phyloP scores from a whole-genome alignment of 1,284 basidiomycete species.

The Exobasidium cylindrosporum region DNA sequence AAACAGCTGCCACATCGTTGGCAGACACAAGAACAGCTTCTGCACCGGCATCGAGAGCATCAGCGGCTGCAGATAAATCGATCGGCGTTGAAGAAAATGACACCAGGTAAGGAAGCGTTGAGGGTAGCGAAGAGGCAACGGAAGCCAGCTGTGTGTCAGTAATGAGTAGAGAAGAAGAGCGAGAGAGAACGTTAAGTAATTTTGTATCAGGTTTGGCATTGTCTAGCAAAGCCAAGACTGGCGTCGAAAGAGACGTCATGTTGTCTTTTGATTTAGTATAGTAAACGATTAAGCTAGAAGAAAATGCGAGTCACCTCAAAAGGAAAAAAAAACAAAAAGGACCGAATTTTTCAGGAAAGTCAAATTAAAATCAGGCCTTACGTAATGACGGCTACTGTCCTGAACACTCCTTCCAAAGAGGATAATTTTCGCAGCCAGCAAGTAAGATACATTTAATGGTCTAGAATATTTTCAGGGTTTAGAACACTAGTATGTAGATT shows the following conservation, averaged over 20 bases:
- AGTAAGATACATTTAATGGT: too few relatives aligned
- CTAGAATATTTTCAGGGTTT: too few relatives aligned
- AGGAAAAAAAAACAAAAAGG: too few relatives aligned
- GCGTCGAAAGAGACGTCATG: conserved; percentile 29
- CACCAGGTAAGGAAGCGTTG: conserved; percentile 29
- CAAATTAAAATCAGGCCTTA: too few relatives aligned
- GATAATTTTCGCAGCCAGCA: too few relatives aligned
- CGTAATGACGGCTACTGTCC: too few relatives aligned
- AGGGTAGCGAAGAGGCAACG: conserved; percentile 15
- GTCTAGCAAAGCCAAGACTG: conserved; percentile 36
- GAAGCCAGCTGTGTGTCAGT: conserved; percentile 22
- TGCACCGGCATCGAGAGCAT: conserved; percentile 39
- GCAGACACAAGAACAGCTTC: conserved; percentile 35
- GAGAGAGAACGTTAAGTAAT: conserved; percentile 25
- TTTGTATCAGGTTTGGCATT: conserved; percentile 21
- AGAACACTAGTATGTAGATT: too few relatives aligned
- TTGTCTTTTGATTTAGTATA: too few relatives aligned
- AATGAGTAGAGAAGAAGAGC: conserved; percentile 33
- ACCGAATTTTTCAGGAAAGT: too few relatives aligned
- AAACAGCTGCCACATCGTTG: conserved; percentile 26
- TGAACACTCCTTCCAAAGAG: too few relatives aligned
- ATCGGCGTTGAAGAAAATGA: conserved; percentile 20
- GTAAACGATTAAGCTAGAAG: too few relatives aligned
- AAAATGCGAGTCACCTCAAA: too few relatives aligned
- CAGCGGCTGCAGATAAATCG: conserved; percentile 13